Evolutionary conservation across 192 early-diverging fungal species (phyloP), one percentile per base, ranked within the genome.

Genomic region (Chytriomyces hyalinus): DNA sequence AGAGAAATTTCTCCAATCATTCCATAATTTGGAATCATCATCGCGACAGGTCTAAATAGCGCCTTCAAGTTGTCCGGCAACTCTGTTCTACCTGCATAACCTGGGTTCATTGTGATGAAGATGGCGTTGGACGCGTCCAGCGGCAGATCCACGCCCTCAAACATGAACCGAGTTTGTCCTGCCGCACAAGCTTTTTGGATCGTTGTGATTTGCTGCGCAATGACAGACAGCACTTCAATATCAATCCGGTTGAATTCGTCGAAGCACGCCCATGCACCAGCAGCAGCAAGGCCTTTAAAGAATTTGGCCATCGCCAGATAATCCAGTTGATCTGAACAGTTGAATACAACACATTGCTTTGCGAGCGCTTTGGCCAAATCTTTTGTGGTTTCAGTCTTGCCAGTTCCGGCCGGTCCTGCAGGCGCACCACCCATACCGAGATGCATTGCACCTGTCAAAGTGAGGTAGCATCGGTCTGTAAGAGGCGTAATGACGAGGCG

Each of bases 11-110:
- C 88, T n/a, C 82, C 87, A 83, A 90, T 90, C 88, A 90, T 90
- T 36, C 86, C 87, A 73, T 90, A 90, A 74, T 90, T 89, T 9
- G 88, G 88, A 83, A 90, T 90, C 88, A 90, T 90, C 88, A 90
- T 90, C 0, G 88, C 88, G 17, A 87, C 88, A 9, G 88, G 88
- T 73, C 88, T 65, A 78, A 90, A 90, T n/a, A 90, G 74, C 7
- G 88, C 88, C 73, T 90, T 90, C 61, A 90, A 73, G 66, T 90
- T 90, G 69, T 90, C 88, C 0, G 88, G 88, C 4, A 90, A 72
- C 74, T 90, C 88, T 1, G 88, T 90, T 64, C 88, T 80, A 10
- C 88, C 88, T n/a, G 88, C 88, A 72, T 89, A 89, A 26, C 88
- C 88, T 61, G 88, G 88, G 61, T 89, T 89, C 88, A 89, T 89